Percentiles rank a stretch among this genome's conserved stretches.
Conservation (phyloP, 2,329 filamentous ascomycete genomes). For the Chalaropsis thielavioides region DNA sequence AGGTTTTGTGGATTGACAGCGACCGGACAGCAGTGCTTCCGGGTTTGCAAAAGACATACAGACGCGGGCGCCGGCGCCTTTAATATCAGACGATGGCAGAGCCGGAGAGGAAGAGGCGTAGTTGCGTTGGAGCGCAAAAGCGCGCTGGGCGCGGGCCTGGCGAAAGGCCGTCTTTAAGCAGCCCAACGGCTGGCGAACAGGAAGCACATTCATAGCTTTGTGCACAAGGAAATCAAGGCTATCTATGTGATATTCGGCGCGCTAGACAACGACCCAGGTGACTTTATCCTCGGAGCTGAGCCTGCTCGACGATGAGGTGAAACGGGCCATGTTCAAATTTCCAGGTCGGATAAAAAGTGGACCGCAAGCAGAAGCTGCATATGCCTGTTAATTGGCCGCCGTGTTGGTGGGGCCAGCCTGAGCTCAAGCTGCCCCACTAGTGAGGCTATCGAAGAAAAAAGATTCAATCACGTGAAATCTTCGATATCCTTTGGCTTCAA, state of each 20-base stretch:
- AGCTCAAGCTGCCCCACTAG: neutral
- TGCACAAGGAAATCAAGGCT: conserved; percentile 8
- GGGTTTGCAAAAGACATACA: conserved; percentile 22
- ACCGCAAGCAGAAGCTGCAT: too few species aligned
- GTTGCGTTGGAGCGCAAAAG: conserved; percentile 18
- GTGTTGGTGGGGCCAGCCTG: conserved; percentile 3
- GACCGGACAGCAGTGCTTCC: neutral
- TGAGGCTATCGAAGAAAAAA: conserved; percentile 1
- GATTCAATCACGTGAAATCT: conserved; percentile 9
- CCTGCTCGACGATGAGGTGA: neutral
- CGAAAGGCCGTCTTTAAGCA: conserved; percentile 53
- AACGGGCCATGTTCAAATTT: neutral
- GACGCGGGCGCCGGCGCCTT: conserved; percentile 17
- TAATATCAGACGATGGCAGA: conserved; percentile 25
- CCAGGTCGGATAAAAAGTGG: neutral
- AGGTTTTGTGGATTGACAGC: neutral
- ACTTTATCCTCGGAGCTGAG: neutral
- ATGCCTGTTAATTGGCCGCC: conserved; percentile 11
- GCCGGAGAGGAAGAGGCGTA: conserved; percentile 21
- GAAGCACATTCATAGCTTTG: conserved; percentile 44
- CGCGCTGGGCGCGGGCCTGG: conserved; percentile 38
- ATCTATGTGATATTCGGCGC: neutral
- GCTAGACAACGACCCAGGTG: neutral
- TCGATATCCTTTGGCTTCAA: neutral
- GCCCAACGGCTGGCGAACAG: conserved; percentile 51